A percentile compares a stretch with the other conserved stretches of the same genome.
These are phyloP conservation scores for Saccharum spontaneum DNA, from an alignment of 176 grass and related monocot species.

Conservation along the genomic window DNA sequence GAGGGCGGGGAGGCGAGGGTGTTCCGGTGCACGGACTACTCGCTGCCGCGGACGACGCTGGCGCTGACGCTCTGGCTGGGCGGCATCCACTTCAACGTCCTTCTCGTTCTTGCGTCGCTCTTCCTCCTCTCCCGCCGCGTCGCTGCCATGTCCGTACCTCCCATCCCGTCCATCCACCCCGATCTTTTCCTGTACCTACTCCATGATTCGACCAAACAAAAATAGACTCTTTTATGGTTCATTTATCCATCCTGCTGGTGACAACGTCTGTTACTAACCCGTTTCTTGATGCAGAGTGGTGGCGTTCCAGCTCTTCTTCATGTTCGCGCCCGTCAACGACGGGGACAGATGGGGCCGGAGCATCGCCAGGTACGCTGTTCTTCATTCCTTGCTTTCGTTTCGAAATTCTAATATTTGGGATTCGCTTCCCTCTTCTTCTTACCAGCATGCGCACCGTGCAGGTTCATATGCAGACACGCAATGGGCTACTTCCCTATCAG, in stretches of 20 bases:
- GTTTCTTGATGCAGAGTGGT: constrained; percentile 56
- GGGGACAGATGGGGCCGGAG: constrained; percentile 56
- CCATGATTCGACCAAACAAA: neutral
- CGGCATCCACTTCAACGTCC: constrained; percentile 73
- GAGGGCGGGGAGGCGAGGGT: constrained; percentile 29
- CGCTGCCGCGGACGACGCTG: constrained; percentile 50
- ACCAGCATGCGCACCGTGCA: constrained; percentile 5
- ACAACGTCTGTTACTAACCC: neutral
- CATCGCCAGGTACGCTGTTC: constrained; percentile 46
- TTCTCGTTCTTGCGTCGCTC: constrained; percentile 67
- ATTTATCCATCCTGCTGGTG: neutral
- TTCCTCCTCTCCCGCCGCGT: constrained; percentile 73
- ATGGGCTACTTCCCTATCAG: constrained; percentile 82
- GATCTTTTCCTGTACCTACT: neutral
- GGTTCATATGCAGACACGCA: constrained; percentile 84
- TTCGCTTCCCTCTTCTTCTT: neutral
- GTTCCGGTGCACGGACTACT: constrained; percentile 62
- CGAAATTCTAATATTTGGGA: neutral
- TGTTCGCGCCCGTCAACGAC: constrained; percentile 65
- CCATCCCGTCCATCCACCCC: neutral
- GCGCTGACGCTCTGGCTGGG: constrained; percentile 83
- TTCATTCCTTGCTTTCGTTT: neutral
- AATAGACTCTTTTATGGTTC: neutral
- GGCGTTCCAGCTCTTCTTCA: constrained; percentile 74
- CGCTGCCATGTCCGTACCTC: constrained; percentile 53